Percentiles rank a stretch among this genome's conserved stretches.
phyloP scores from a whole-genome alignment of 1,284 basidiomycete genomes.

The Trichosporon asahii region DNA sequence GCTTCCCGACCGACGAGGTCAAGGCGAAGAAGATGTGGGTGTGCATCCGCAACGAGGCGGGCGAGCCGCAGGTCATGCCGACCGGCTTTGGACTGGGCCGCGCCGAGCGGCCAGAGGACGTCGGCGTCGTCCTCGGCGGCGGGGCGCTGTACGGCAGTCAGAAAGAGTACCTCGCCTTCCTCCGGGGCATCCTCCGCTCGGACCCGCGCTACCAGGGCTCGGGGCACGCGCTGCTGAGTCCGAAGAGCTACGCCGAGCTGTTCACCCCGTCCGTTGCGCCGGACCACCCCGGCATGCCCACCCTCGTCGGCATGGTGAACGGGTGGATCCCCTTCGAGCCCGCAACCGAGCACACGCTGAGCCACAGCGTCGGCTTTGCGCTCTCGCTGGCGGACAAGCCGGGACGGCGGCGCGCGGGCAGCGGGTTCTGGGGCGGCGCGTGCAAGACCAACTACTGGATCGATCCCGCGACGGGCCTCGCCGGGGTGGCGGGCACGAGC shows the following conservation, averaged over 20 bases:
- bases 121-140: constrained; percentile 32
- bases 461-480: constrained; percentile 34
- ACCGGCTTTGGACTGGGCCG: constrained; percentile 1
- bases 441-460: constrained; percentile 39
- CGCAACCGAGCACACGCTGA: constrained; percentile 6
- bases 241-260: constrained; percentile 23
- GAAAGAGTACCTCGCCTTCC: constrained; percentile 36
- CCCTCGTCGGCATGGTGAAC: constrained; percentile 13
- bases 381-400: constrained; percentile 22
- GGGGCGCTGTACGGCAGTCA: constrained; percentile 38
- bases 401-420: constrained; percentile 26
- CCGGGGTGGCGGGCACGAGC: constrained; percentile 8
- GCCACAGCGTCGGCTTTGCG: constrained; percentile 21
- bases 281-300: constrained; percentile 14
- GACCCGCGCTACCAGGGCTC: background rate
- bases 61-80: constrained; percentile 5
- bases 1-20: constrained; percentile 14
- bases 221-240: background rate
- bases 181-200: constrained; percentile 33
- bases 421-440: constrained; percentile 34
- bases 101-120: constrained; percentile 7
- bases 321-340: constrained; percentile 17
- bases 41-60: constrained; percentile 9
- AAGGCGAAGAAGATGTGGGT: constrained; percentile 10
- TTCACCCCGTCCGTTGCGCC: constrained; percentile 25